These are phyloP conservation scores for Podosphaera fusca DNA, from an alignment of 2,329 filamentous ascomycete genomes.

Conservation along the genomic window DNA sequence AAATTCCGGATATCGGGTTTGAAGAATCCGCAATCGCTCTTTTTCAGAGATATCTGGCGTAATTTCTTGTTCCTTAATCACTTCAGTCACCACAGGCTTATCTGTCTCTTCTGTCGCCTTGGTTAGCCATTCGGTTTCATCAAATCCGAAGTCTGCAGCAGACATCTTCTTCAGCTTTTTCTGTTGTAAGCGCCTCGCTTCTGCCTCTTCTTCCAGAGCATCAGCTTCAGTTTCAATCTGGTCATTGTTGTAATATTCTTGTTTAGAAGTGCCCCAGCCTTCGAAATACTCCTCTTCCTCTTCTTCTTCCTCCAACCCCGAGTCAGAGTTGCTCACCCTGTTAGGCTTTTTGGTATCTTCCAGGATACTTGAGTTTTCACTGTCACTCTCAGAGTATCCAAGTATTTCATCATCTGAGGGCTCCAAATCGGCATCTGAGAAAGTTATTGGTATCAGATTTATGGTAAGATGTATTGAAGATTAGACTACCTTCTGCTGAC, in stretches of 20 bases:
- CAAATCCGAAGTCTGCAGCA: slow-evolving; percentile 81
- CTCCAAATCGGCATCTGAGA: slow-evolving; percentile 27
- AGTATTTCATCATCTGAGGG: slow-evolving; percentile 39
- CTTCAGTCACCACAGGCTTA: slow-evolving; percentile 51
- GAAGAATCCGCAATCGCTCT: slow-evolving; percentile 54
- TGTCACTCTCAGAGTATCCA: slow-evolving; percentile 24
- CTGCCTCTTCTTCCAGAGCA: slow-evolving; percentile 76
- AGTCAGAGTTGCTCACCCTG: slow-evolving; percentile 25
- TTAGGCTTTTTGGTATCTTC: slow-evolving; percentile 17
- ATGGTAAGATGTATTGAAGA: slow-evolving; percentile 3
- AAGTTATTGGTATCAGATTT: slow-evolving; percentile 1
- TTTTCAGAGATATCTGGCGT: slow-evolving; percentile 54
- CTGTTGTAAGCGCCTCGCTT: slow-evolving; percentile 69
- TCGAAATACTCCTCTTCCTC: slow-evolving; percentile 33
- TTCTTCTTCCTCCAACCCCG: slow-evolving; percentile 27
- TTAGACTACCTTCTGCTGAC: slow-evolving; percentile 37
- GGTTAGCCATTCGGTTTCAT: slow-evolving; percentile 60
- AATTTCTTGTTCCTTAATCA: slow-evolving; percentile 65
- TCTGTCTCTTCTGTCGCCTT: slow-evolving; percentile 21
- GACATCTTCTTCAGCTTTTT: slow-evolving; percentile 79
- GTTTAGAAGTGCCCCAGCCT: slow-evolving; percentile 71
- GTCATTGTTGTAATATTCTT: slow-evolving; percentile 87
- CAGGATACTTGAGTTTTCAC: slow-evolving; percentile 21
- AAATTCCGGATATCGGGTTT: slow-evolving; percentile 75
- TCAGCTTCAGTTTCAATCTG: slow-evolving; percentile 37